These are phyloP conservation scores for Endogone sp. DNA, from an alignment of 192 early-diverging fungal species.

Conservation along the genomic window DNA sequence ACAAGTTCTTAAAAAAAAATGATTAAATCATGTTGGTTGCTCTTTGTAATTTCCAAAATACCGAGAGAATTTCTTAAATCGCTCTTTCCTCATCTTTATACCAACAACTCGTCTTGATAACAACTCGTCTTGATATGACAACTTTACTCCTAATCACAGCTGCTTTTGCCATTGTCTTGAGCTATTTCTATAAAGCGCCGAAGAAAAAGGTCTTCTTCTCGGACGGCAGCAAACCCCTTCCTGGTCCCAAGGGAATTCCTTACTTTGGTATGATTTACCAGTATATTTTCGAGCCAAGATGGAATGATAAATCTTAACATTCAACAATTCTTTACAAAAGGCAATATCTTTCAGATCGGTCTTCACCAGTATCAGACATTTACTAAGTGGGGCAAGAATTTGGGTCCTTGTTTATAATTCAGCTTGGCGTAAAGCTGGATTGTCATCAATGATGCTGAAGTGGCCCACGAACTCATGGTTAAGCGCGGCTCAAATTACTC, in stretches of 20 bases:
- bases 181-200: background rate
- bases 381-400: background rate
- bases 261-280: background rate
- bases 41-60: no score
- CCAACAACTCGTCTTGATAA: no score
- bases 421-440: constrained; percentile 1
- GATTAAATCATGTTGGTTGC: no score
- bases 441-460: background rate
- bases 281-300: no score
- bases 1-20: no score
- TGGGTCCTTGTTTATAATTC: background rate
- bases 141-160: no score
- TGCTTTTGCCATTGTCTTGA: no score
- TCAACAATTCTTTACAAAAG: no score
- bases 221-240: background rate
- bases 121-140: no score
- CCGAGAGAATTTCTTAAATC: no score
- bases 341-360: background rate
- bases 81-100: no score
- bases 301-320: no score
- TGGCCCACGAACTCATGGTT: constrained; percentile 1
- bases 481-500: background rate
- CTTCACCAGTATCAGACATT: background rate
- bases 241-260: background rate
- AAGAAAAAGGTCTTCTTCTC: background rate